These are phyloP conservation scores for Steccherinum ochraceum DNA, from an alignment of 768 basidiomycete genomes.

Conservation along the genomic window DNA sequence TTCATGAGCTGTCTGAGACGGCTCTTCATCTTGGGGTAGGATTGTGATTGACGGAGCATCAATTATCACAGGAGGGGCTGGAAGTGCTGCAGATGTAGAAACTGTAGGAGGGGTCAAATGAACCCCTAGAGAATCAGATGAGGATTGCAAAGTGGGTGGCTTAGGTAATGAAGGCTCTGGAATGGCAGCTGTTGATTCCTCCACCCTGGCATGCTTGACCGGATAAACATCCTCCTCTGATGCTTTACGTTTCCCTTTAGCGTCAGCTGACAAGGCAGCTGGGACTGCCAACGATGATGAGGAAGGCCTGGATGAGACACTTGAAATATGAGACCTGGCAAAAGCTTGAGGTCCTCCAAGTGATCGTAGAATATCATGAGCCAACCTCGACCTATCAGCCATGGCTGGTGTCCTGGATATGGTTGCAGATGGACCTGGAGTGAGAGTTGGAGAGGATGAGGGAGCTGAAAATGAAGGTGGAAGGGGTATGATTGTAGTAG, in stretches of 20 bases:
- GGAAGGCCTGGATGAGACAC: too few species aligned
- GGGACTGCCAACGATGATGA: not conserved
- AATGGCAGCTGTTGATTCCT: too few species aligned
- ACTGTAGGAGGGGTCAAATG: too few species aligned
- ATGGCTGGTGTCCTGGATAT: not conserved
- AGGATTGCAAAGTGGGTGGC: too few species aligned
- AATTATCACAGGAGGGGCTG: not conserved
- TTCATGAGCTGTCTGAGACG: not conserved
- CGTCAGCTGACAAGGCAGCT: not conserved
- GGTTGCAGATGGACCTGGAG: not conserved
- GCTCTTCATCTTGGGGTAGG: not conserved
- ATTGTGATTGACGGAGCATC: not conserved
- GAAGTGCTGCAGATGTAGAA: not conserved
- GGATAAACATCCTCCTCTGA: not conserved
- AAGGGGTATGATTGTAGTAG: too few species aligned
- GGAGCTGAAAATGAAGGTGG: too few species aligned
- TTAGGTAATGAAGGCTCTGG: too few species aligned
- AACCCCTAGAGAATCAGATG: too few species aligned
- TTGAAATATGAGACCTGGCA: too few species aligned
- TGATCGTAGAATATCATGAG: conserved; percentile 50
- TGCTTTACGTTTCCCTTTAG: not conserved
- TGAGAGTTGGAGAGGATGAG: too few species aligned
- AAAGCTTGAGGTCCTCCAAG: conserved; percentile 32
- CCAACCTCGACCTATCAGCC: conserved; percentile 43
- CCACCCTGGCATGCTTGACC: conserved; percentile 3